Evolutionary conservation across 2,329 filamentous ascomycete genomes (phyloP), one percentile per base, ranked within the genome.

Genomic region (Cordyceps tenuipes): DNA sequence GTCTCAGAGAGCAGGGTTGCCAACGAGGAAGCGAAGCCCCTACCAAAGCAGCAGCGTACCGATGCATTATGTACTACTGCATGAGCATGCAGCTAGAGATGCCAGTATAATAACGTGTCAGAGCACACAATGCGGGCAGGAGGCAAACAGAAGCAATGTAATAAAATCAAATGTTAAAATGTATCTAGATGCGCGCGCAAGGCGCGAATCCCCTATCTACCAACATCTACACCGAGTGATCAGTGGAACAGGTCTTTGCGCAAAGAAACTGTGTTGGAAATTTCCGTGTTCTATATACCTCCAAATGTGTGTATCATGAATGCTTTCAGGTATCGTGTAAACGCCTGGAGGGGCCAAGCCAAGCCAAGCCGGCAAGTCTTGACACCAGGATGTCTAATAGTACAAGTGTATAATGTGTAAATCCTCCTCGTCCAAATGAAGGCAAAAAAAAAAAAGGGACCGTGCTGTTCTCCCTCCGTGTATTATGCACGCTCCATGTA

Each of bases 401-500:
- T 60, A 60, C 58, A 60, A 47, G 58, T 46, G 56, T 58, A 51
- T 58, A 58, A 34, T 56, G 56, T 52, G 56, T 44, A 41, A 51
- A 46, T 52, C 48, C 56, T 58, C 48, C 56, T 58, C 41, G 17
- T 21, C 23, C 31, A n/a, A 49, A 57, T 51, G 48, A 58, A 51
- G 46, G 48, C 31, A n/a, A n/a, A n/a, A n/a, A n/a, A 58, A 44
- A 52, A 13, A 44, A 43, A 26, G 48, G 48, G 48, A 51, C 13
- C 47, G 56, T 58, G 56, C 56, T 23, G 36, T 23, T 46, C 23
- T 56, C 26, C 50, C 46, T 21, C 44, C 34, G 29, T 54, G 44
- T 46, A 60, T 60, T 60, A 60, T 60, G 58, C 58, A 60, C 58
- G 58, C 58, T 60, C 50, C 21, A 55, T 55, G 51, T 60, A 55